These are phyloP conservation scores for Penium margaritaceum DNA, from an alignment of 139 green algal genomes.

Conservation along the genomic window DNA sequence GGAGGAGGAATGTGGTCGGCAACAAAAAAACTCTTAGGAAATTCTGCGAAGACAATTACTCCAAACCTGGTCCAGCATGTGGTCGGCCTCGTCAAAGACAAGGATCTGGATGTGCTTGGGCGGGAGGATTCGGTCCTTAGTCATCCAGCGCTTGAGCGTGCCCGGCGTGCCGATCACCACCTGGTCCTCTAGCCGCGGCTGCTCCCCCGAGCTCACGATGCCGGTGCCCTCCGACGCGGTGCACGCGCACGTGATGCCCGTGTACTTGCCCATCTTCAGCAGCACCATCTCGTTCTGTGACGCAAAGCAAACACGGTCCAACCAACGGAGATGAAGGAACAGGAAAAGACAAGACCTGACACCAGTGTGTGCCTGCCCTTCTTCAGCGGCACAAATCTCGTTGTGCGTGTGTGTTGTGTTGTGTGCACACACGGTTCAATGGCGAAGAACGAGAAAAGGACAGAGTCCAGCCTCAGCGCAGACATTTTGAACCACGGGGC, in stretches of 20 bases:
- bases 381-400: too few relatives aligned
- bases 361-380: too few relatives aligned
- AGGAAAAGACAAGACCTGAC: too few relatives aligned
- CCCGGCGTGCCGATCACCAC: constrained; percentile 92
- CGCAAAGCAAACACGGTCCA: constrained; percentile 11
- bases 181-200: constrained; percentile 32
- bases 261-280: constrained; percentile 79
- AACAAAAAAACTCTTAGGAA: background rate
- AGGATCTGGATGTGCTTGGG: constrained; percentile 70
- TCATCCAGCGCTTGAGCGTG: constrained; percentile 81
- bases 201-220: background rate
- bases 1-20: background rate
- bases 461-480: too few relatives aligned
- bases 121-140: constrained; percentile 60
- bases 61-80: constrained; percentile 79
- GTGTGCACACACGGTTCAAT: too few relatives aligned
- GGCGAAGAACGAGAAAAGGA: too few relatives aligned
- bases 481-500: too few relatives aligned
- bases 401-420: too few relatives aligned
- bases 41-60: background rate
- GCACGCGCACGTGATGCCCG: constrained; percentile 51
- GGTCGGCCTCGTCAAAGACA: constrained; percentile 97
- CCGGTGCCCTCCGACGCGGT: constrained; percentile 16
- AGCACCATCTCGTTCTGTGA: constrained; percentile 79
- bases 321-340: too few relatives aligned